Conservation (phyloP, 1,139 yeast genomes). For the Candida sojae region DNA sequence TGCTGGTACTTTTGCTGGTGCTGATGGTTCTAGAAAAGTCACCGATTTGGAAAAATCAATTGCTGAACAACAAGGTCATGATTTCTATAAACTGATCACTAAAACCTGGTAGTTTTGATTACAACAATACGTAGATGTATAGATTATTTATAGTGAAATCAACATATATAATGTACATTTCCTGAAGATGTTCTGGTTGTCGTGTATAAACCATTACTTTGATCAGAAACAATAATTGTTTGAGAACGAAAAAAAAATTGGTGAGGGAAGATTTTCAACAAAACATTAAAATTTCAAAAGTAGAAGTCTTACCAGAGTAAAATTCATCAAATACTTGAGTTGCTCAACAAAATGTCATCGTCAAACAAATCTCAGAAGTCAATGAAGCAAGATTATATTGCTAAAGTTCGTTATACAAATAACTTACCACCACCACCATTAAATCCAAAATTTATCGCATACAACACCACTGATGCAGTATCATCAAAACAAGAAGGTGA, state of each 20-base stretch:
- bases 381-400: constrained; percentile 81
- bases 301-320: not conserved
- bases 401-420: constrained; percentile 82
- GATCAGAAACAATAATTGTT: too few relatives aligned
- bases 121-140: not conserved
- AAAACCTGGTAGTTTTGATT: not conserved
- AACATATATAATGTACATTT: too few relatives aligned
- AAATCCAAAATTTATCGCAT: constrained; percentile 80
- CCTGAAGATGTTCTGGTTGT: not conserved
- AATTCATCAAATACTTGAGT: too few relatives aligned
- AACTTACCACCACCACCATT: constrained; percentile 92
- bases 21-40: constrained; percentile 39
- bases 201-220: not conserved
- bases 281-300: not conserved
- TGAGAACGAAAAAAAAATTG: not conserved
- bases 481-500: constrained; percentile 56
- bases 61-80: constrained; percentile 34
- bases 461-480: constrained; percentile 40
- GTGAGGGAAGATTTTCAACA: constrained; percentile 6
- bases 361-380: constrained; percentile 33
- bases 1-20: constrained; percentile 41
- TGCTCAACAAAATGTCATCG: constrained; percentile 15
- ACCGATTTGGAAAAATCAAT: constrained; percentile 34
- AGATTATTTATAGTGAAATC: too few relatives aligned
- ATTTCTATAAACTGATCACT: constrained; percentile 17